Evolutionary conservation across 345 rosid genomes (phyloP), one percentile per base, ranked within the genome.

Genomic region (Syzygium grande): DNA sequence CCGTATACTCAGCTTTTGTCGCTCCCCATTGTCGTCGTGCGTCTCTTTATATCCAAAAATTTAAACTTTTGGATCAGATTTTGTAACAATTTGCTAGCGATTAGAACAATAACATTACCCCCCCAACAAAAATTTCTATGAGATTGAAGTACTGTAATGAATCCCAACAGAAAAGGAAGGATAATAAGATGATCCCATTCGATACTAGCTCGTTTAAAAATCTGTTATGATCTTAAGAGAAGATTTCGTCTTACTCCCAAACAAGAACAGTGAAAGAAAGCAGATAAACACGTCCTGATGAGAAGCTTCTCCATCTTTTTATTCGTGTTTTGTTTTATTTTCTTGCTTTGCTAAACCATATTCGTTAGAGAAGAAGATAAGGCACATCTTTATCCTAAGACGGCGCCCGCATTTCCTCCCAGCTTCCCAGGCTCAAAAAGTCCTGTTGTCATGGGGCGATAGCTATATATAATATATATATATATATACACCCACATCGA

Each of bases 41-140:
- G 0, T 68, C 7, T 34, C 25, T 68, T 1, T 30, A 6, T 1
- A 8, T 68, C 11, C 38, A 0, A 6, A 61, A 61, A 3, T 0
- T n/a, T n/a, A 61, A 13, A 61, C 1, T n/a, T 61, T 61, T 15
- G 17, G 4, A 0, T n/a, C 0, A 2, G n/a, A 61, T 52, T 52
- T 52, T 14, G 17, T 13, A 13, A 14, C 54, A 52, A 52, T 51
- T 51, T 51, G 13, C 52, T 51, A 51, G 12, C 12, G 52, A 51
- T 51, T 51, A 51, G 52, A 11, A 10, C 12, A 3, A 51, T 10
- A 51, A 51, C 46, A 51, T 51, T 51, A 25, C 46, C 41, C 46
- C 43, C 46, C 46, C 46, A 43, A 43, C 46, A 17, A 25, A 58
- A 58, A 25, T 59, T 43, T 43, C 1, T 11, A 25, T 25, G 29